Conservation (phyloP, 345 rosid species). For the Citrus reticulata region DNA sequence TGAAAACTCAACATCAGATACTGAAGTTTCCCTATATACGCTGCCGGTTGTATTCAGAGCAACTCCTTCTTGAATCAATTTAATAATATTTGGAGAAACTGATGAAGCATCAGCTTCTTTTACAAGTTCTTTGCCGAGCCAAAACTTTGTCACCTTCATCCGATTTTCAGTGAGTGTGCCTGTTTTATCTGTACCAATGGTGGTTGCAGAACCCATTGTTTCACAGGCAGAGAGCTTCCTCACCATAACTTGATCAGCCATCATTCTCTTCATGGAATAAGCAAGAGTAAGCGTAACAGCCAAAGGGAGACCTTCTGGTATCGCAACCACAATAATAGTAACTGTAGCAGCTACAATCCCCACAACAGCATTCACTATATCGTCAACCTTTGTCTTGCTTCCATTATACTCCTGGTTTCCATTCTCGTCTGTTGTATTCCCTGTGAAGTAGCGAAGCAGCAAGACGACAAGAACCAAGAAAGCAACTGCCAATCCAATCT, state of each 20-base stretch:
- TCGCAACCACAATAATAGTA: conserved; percentile 76
- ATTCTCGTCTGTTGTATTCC: conserved; percentile 48
- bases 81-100: conserved; percentile 30
- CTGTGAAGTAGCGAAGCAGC: conserved; percentile 66
- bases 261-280: conserved; percentile 80
- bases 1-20: conserved; percentile 39
- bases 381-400: conserved; percentile 41
- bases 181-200: conserved; percentile 72
- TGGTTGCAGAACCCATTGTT: conserved; percentile 84
- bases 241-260: conserved; percentile 77
- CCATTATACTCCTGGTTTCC: conserved; percentile 44
- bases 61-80: conserved; percentile 52
- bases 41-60: conserved; percentile 66
- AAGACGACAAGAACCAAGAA: conserved; percentile 55
- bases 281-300: conserved; percentile 51
- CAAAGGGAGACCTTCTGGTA: conserved; percentile 77
- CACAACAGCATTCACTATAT: conserved; percentile 51
- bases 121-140: conserved; percentile 47
- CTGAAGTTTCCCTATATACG: conserved; percentile 29
- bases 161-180: conserved; percentile 71
- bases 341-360: conserved; percentile 66
- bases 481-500: conserved; percentile 61
- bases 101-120: conserved; percentile 8
- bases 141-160: conserved; percentile 63
- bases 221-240: conserved; percentile 75